Conservation (phyloP, 176 grass and related monocot genomes). For the Oryza meyeriana region DNA sequence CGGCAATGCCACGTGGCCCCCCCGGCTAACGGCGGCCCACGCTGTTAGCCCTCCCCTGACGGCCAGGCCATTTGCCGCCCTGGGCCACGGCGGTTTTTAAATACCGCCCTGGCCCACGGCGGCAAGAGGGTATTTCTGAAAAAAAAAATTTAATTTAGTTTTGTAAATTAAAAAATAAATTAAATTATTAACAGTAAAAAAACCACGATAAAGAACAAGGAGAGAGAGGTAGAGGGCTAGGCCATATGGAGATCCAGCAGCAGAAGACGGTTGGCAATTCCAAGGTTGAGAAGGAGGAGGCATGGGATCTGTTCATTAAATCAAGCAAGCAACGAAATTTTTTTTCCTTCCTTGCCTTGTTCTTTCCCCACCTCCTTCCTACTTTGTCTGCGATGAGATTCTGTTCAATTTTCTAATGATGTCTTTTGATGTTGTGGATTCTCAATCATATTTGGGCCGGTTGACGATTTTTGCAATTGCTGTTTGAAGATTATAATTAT, state of each 20-base stretch:
- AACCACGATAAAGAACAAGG: conserved; percentile 14
- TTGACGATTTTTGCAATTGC: not conserved
- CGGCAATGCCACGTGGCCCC: too few relatives aligned
- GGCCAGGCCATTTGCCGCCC: too few relatives aligned
- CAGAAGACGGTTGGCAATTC: conserved; percentile 42
- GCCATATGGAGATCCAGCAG: conserved; percentile 50
- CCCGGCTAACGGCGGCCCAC: too few relatives aligned
- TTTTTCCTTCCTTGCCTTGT: conserved; percentile 11
- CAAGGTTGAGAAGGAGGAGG: conserved; percentile 69
- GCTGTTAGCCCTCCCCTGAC: too few relatives aligned
- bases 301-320: conserved; percentile 61
- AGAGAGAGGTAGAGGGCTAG: not conserved
- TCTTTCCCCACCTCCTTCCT: not conserved
- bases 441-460: not conserved
- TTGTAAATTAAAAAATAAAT: too few relatives aligned
- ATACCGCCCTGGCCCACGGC: too few relatives aligned
- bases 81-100: too few relatives aligned
- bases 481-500: not conserved
- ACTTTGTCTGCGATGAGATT: not conserved
- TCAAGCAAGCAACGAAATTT: conserved; percentile 71
- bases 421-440: not conserved
- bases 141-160: too few relatives aligned
- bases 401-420: not conserved
- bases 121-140: too few relatives aligned
- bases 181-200: too few relatives aligned